Percentiles rank a stretch among this genome's conserved stretches.
phyloP scores from a whole-genome alignment of 371 early-diverging fungal species.

The Mortierella polycephala region DNA sequence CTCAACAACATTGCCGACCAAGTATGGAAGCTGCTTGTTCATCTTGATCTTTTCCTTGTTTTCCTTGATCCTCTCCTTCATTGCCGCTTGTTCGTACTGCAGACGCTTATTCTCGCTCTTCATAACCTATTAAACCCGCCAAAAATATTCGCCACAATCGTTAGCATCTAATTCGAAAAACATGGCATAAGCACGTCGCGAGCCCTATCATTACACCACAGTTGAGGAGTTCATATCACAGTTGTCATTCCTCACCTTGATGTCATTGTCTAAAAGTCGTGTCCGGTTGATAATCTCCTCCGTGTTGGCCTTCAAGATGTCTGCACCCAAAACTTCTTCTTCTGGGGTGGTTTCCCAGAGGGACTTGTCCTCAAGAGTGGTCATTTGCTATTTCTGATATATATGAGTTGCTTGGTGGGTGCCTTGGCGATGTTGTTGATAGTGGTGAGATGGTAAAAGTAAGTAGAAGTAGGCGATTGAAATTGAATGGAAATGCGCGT shows the following conservation, averaged over 20 bases:
- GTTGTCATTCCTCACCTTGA: constrained; percentile 74
- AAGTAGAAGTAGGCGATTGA: too few species aligned
- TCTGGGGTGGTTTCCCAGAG: constrained; percentile 70
- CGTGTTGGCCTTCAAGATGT: constrained; percentile 87
- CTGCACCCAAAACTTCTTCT: constrained; percentile 86
- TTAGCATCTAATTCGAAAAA: background rate
- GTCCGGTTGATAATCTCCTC: constrained; percentile 94
- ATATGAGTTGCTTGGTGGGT: background rate
- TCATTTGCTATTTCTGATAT: constrained; percentile 52
- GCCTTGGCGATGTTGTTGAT: background rate
- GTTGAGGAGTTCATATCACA: background rate
- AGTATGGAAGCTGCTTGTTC: constrained; percentile 99
- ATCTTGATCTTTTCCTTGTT: constrained; percentile 99
- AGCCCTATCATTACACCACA: background rate
- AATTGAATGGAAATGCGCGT: too few species aligned
- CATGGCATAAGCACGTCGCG: background rate
- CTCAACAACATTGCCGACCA: constrained; percentile 99
- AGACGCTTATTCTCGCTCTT: constrained; percentile 90
- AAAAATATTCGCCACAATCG: background rate
- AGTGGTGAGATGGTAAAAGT: background rate
- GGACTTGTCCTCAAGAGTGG: constrained; percentile 76
- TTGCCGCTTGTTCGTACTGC: constrained; percentile 88
- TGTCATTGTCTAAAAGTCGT: constrained; percentile 95
- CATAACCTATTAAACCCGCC: constrained; percentile 72
- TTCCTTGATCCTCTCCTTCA: constrained; percentile 97